Conservation (phyloP, 2,329 filamentous ascomycete genomes). For the Pseudonectria foliicola region DNA sequence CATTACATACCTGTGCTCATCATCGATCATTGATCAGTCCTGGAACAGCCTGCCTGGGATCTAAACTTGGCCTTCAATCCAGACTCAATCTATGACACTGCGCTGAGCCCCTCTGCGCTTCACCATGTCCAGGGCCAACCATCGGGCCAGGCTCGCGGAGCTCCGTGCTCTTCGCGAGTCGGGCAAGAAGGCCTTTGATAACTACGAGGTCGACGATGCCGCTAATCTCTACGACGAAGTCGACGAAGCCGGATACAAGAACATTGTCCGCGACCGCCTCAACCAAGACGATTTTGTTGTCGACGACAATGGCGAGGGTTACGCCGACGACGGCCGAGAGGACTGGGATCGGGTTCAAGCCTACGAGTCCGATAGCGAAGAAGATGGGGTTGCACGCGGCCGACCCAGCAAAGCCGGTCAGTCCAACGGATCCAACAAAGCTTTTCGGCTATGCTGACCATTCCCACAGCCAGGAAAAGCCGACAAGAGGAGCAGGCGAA, state of each 20-base stretch:
- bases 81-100: slow-evolving; percentile 14
- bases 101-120: slow-evolving; percentile 11
- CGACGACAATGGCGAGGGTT: slow-evolving; percentile 95
- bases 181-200: slow-evolving; percentile 84
- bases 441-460: slow-evolving; percentile 4
- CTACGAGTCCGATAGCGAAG: slow-evolving; percentile 68
- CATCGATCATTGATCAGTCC: no score
- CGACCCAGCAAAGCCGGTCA: slow-evolving; percentile 46
- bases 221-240: slow-evolving; percentile 90
- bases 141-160: slow-evolving; percentile 60
- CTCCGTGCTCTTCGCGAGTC: slow-evolving; percentile 76
- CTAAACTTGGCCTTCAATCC: not conserved
- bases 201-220: slow-evolving; percentile 80
- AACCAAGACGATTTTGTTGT: slow-evolving; percentile 97
- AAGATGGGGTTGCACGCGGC: slow-evolving; percentile 31
- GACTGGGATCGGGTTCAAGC: slow-evolving; percentile 75
- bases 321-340: slow-evolving; percentile 91
- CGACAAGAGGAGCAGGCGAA: slow-evolving; percentile 81
- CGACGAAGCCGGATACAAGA: slow-evolving; percentile 95
- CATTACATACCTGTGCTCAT: no score
- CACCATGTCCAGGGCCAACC: slow-evolving; percentile 31
- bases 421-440: slow-evolving; percentile 6
- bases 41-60: no score
- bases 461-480: slow-evolving; percentile 65
- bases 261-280: slow-evolving; percentile 79